Evolutionary conservation across 2,329 filamentous ascomycete genomes (phyloP).

Genomic region (Beauveria bassiana): DNA sequence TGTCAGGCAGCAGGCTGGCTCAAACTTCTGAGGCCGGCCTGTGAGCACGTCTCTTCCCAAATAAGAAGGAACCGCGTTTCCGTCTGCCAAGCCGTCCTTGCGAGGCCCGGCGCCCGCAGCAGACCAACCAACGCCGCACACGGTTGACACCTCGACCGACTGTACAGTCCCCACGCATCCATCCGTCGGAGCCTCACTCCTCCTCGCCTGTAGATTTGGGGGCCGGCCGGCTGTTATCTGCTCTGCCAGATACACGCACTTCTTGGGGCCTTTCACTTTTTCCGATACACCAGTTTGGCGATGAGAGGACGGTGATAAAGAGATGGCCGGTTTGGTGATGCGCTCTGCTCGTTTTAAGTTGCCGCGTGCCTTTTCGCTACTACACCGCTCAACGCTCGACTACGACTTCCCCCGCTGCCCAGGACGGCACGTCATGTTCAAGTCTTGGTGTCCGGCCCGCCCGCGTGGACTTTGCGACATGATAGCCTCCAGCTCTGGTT

Average conservation of each 20-base stretch:
- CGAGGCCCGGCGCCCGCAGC: not conserved
- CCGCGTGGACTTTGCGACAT: not conserved
- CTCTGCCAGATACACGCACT: not conserved
- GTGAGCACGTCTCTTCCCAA: too few relatives aligned
- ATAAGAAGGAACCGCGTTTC: too few relatives aligned
- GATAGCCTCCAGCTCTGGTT: not conserved
- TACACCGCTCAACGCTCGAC: not conserved
- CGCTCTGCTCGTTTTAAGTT: too few relatives aligned
- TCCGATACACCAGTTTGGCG: too few relatives aligned
- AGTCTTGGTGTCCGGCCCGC: not conserved
- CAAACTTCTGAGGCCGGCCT: too few relatives aligned
- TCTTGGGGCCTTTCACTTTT: not conserved
- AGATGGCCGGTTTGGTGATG: too few relatives aligned
- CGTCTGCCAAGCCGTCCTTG: not conserved
- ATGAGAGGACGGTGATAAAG: too few relatives aligned
- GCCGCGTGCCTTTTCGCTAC: too few relatives aligned
- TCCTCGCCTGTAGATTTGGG: not conserved
- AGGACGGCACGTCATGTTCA: not conserved
- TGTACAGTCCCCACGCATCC: not conserved
- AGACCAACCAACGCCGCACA: not conserved
- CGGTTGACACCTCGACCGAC: not conserved
- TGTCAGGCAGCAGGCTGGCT: too few relatives aligned
- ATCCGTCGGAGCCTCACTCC: slow-evolving; percentile 4
- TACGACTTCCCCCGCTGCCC: not conserved
- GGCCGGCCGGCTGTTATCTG: not conserved